Evolutionary conservation across 169 alveolate species (phyloP).

Genomic region (Cystoisospora suis): DNA sequence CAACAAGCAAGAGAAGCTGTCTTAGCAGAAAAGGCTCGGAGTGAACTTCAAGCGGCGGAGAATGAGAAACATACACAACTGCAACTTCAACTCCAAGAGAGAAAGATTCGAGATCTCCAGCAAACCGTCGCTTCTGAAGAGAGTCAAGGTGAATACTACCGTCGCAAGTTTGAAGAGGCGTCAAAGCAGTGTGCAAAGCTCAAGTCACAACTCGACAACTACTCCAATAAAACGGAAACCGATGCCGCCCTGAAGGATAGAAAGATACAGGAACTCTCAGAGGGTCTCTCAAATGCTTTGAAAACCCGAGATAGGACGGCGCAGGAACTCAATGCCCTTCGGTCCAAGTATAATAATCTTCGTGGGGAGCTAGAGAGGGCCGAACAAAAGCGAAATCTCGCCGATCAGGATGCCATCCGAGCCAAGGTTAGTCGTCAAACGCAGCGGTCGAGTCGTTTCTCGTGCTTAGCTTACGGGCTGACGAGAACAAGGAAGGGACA

Average conservation of each 20-base stretch:
- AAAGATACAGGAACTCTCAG: conserved; percentile 12
- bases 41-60: conserved; percentile 40
- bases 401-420: conserved; percentile 9
- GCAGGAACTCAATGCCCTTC: conserved; percentile 4
- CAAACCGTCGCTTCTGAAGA: conserved; percentile 55
- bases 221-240: neutral
- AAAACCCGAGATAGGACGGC: neutral
- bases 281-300: neutral
- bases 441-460: no score
- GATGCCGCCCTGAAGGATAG: neutral
- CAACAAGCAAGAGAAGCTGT: conserved; percentile 40
- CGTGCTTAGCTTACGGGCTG: no score
- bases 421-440: conserved; percentile 17
- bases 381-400: conserved; percentile 6
- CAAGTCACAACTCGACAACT: conserved; percentile 30
- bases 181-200: conserved; percentile 24
- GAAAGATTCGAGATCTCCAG: conserved; percentile 54
- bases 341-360: neutral
- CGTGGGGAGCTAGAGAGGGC: neutral
- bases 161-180: conserved; percentile 25
- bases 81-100: conserved; percentile 38
- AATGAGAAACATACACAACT: conserved; percentile 40
- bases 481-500: no score
- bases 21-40: neutral
- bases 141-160: conserved; percentile 13